Evolutionary conservation across 176 grass and related monocot genomes (phyloP), one percentile per base, ranked within the genome.

Genomic region (Rhynchospora breviuscula): DNA sequence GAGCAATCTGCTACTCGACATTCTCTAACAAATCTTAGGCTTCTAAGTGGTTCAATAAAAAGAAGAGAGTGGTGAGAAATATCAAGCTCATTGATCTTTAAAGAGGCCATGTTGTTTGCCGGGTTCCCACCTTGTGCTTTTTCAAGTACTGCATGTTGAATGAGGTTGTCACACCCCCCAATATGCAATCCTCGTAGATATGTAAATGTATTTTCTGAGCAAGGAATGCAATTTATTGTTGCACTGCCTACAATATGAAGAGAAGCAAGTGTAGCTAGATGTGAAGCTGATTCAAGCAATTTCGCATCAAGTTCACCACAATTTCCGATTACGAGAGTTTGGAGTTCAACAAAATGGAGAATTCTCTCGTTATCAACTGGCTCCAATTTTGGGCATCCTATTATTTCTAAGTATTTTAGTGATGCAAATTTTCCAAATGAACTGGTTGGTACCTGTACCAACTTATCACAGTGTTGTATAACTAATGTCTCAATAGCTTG

Each of bases 51-150:
- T 19, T 88, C 59, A 33, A 83, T 11, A 66, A 33, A 15, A 76
- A 88, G 25, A 15, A 91, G 26, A 13, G 18, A 85, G 7, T 78
- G 51, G 48, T 82, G 62, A 91, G 85, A 63, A 70, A 91, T 62
- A 49, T 63, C 33, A 63, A 91, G 54, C 0, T 65, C 26, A 21
- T 83, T 43, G 0, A 91, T 68, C 10, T 56, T 56, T 63, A 85
- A 25, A 23, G 79, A 83, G 17, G 6, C 65, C 65, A 60, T 29
- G 12, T n/a, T 79, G 47, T 62, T 63, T 83, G 8, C 67, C 54
- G 35, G 14, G 49, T 7, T 35, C 29, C 58, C 31, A 81, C 15
- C 47, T 19, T 57, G 40, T 40, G 15, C 64, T 82, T 13, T 45
- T 76, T 57, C 0, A 18, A 51, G 35, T 5, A 12, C 40, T 17